A percentile compares a stretch with the other conserved stretches of the same genome.
These are phyloP conservation scores for Neocallimastix lanati DNA, from an alignment of 192 early-diverging fungal species.

Conservation along the genomic window DNA sequence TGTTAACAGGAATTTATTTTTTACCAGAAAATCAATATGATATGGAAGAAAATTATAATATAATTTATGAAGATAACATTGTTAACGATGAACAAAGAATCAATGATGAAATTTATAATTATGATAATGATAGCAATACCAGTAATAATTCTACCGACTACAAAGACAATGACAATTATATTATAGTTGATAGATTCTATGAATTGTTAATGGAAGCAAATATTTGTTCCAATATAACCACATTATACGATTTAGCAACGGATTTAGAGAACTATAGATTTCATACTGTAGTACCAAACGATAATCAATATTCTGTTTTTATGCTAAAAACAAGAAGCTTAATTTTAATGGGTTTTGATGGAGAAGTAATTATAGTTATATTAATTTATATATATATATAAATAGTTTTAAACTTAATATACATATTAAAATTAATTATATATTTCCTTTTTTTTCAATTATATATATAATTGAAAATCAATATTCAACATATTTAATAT, in stretches of 20 bases:
- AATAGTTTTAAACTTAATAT: too few relatives aligned
- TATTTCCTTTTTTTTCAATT: too few relatives aligned
- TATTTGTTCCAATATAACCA: neutral
- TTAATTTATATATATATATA: too few relatives aligned
- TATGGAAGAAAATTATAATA: too few relatives aligned
- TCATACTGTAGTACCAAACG: neutral
- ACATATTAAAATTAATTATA: too few relatives aligned
- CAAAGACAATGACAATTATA: neutral
- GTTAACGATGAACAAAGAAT: neutral
- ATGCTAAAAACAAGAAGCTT: neutral
- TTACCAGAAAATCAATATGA: too few relatives aligned
- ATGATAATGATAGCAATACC: neutral
- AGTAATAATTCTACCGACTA: neutral
- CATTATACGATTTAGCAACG: neutral
- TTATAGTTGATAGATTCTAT: neutral
- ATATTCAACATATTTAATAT: too few relatives aligned
- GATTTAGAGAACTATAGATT: neutral
- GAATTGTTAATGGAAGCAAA: neutral
- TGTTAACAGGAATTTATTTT: too few relatives aligned
- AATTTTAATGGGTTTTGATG: neutral
- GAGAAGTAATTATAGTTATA: neutral
- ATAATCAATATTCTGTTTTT: neutral
- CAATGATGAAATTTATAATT: too few relatives aligned
- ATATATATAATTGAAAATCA: too few relatives aligned
- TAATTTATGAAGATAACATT: neutral